Percentiles rank a stretch among this genome's conserved stretches.
These are phyloP conservation scores for Fusarium sp. DNA, from an alignment of 2,329 filamentous ascomycete genomes.

Conservation along the genomic window DNA sequence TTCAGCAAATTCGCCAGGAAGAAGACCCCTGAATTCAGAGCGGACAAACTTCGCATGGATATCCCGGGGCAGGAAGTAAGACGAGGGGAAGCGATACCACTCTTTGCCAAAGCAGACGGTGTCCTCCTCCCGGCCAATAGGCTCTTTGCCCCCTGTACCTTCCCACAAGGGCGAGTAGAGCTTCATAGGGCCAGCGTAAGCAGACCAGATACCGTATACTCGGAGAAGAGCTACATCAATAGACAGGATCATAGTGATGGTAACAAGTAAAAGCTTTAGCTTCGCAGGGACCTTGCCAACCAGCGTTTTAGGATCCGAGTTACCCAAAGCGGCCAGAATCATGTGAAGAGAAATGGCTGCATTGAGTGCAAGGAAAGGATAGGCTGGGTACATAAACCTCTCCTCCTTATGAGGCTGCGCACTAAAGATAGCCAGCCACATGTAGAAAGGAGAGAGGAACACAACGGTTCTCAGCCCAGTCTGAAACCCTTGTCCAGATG, in stretches of 20 bases:
- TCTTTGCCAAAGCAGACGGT: conserved; percentile 93
- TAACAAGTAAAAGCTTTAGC: conserved; percentile 77
- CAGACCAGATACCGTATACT: conserved; percentile 81
- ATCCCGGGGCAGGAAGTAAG: conserved; percentile 87
- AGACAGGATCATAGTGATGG: conserved; percentile 71
- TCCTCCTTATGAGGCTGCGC: conserved; percentile 97
- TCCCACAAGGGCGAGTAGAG: conserved; percentile 77
- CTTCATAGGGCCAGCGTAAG: conserved; percentile 83
- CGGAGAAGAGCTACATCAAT: conserved; percentile 77
- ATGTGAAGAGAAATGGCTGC: conserved; percentile 88
- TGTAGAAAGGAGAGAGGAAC: conserved; percentile 88
- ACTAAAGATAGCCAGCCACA: conserved; percentile 94
- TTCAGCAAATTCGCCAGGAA: conserved; percentile 92
- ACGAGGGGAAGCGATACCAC: conserved; percentile 97
- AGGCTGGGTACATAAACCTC: conserved; percentile 97
- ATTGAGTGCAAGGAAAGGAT: conserved; percentile 90
- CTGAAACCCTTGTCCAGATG: conserved; percentile 72
- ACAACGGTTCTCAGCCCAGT: conserved; percentile 81
- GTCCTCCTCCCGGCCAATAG: conserved; percentile 71
- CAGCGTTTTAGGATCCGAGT: conserved; percentile 74
- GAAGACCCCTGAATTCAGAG: conserved; percentile 87
- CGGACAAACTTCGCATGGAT: conserved; percentile 91
- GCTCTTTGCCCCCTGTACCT: conserved; percentile 59
- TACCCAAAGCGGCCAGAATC: conserved; percentile 80
- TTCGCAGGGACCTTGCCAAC: conserved; percentile 79